Conservation (phyloP, 116 monocot genomes). For the Thalassia testudinum region DNA sequence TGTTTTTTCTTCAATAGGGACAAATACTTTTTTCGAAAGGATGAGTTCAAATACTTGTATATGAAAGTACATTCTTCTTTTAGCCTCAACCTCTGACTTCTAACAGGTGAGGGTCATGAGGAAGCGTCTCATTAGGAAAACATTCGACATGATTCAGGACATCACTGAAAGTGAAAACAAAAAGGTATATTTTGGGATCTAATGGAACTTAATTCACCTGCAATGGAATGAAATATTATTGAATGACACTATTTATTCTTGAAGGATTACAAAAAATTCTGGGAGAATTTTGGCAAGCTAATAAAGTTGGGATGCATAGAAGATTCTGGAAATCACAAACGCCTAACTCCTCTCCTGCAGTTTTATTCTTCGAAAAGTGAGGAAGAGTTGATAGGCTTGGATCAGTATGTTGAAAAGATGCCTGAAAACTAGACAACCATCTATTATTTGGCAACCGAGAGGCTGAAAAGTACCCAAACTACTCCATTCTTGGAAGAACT, state of each 20-base stretch:
- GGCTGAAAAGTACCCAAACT: conserved; percentile 85
- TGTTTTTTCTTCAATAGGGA: too few relatives aligned
- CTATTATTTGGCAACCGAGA: conserved; percentile 87
- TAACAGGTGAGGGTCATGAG: conserved; percentile 87
- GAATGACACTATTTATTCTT: not conserved
- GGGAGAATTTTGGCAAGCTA: conserved; percentile 99
- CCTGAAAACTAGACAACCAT: conserved; percentile 81
- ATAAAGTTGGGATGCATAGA: conserved; percentile 91
- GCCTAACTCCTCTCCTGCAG: conserved; percentile 57
- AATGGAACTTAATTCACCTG: not conserved
- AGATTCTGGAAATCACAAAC: conserved; percentile 91
- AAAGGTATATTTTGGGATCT: conserved; percentile 41
- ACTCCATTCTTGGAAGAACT: conserved; percentile 92
- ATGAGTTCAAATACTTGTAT: too few relatives aligned
- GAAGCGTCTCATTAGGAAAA: conserved; percentile 96
- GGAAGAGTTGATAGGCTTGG: conserved; percentile 75
- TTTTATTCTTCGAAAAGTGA: conserved; percentile 85
- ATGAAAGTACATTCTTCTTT: too few relatives aligned
- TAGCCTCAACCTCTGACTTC: too few relatives aligned
- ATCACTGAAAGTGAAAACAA: conserved; percentile 73
- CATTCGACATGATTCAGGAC: conserved; percentile 98
- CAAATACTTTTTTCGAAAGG: too few relatives aligned
- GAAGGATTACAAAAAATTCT: conserved; percentile 92
- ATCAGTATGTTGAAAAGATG: conserved; percentile 92
- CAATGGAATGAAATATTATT: not conserved